phyloP scores from a whole-genome alignment of 192 early-diverging fungal genomes.

The Entomortierella beljakovae region DNA sequence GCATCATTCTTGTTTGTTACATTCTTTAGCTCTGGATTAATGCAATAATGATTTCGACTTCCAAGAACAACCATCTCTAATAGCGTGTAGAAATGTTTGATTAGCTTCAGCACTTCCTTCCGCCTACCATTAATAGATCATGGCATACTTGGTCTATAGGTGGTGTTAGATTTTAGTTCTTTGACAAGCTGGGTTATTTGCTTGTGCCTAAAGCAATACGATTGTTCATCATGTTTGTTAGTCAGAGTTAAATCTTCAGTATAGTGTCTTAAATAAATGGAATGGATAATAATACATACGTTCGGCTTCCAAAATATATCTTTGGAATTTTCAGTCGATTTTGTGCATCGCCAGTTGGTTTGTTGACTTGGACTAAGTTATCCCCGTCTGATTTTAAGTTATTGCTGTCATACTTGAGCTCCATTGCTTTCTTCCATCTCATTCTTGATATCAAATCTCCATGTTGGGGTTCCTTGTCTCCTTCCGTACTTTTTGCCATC shows the following conservation, averaged over 20 bases:
- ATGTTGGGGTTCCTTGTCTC: too few species aligned
- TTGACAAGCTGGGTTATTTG: constrained; percentile 67
- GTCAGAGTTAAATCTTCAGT: too few species aligned
- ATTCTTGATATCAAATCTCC: neutral
- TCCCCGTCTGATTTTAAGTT: too few species aligned
- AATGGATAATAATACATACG: constrained; percentile 2
- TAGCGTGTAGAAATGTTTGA: neutral
- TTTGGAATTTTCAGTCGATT: constrained; percentile 12
- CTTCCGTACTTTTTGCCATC: too few species aligned
- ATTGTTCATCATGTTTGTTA: too few species aligned
- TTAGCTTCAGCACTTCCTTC: neutral
- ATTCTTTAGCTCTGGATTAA: constrained; percentile 54
- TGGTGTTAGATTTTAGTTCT: constrained; percentile 59
- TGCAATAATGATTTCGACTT: constrained; percentile 72
- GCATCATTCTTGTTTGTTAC: constrained; percentile 39
- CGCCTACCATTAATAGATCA: neutral
- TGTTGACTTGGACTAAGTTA: neutral
- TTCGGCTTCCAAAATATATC: constrained; percentile 49
- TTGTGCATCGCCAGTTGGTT: neutral
- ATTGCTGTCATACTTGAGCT: constrained; percentile 17
- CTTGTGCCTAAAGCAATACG: constrained; percentile 56
- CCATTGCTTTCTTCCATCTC: constrained; percentile 1
- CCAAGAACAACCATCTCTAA: constrained; percentile 62
- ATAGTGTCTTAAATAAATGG: neutral
- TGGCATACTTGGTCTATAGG: constrained; percentile 57